Base-by-base conservation (phyloP, 1,284 basidiomycete genomes). In the Ustilago shanxiensis region DNA sequence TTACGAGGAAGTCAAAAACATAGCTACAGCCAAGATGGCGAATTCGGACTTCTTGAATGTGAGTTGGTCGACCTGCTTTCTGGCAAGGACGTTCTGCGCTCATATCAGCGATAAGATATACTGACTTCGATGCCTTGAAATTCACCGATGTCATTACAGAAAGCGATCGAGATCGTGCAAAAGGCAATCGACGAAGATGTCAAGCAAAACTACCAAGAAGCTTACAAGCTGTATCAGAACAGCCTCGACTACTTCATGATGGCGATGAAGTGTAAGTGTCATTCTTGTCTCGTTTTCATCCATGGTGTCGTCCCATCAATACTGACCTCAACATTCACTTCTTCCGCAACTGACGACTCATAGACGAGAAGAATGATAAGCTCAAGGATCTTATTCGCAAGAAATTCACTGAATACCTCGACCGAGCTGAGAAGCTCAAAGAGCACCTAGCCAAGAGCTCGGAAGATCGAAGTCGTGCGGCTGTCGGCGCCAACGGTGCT, bases 221-320 rank as follows among this genome's bases (percentile, higher is more conserved):
- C 95, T 20, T 96, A 94, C 90, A 95, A 94, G 88, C 91, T 92
- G 79, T 87, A 84, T 64, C 93, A 93, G 88, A 97, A 98, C 89
- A 90, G 94, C 3, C 90, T 99, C 67, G 96, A 99, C 86, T 99
- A 97, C 88, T 99, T 99, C 87, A 95, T 98, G 93, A 92, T 98
- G 88, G 90, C 90, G 6, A 89, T 92, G 87, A 93, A 92, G 87
- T 93, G 91, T 92, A 74, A 72, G 90, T 88, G 10, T 29, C 9
- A 16, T 20, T 29, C 18, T 39, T 11, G 1, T 4, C 18, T 18
- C 33, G 20, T 41, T 16, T 26, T 20, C 35, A 28, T 20, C 37
- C 7, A 44, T 14, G 20, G 7, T 5, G 11, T 5, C 31, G 31
- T 6, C 31, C 11, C 31, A 29, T 8, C 16, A 10, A 22, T 56